Percentiles rank a stretch among this genome's conserved stretches.
phyloP scores from a whole-genome alignment of 257 asterid species.

The Apocynum venetum region DNA sequence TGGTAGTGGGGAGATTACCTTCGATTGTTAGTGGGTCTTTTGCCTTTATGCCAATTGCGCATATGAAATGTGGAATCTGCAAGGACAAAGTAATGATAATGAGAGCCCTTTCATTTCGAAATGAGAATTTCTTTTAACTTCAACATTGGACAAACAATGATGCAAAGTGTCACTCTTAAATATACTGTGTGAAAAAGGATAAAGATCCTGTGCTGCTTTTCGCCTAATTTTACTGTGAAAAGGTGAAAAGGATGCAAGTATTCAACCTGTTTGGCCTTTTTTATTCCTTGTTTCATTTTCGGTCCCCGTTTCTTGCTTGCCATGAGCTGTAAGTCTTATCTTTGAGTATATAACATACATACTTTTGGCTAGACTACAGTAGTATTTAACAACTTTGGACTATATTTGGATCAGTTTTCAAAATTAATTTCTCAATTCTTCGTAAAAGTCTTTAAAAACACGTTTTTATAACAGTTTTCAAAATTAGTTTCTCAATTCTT shows the following conservation, averaged over 20 bases:
- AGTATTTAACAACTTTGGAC: neutral
- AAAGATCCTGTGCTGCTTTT: neutral
- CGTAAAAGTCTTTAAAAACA: no score
- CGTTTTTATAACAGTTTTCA: no score
- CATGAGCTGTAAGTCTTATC: neutral
- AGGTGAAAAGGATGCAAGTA: neutral
- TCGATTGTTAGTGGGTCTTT: neutral
- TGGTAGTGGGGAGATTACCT: neutral
- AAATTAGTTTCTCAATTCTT: no score
- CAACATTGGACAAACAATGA: neutral
- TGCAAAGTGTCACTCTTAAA: neutral
- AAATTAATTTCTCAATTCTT: no score
- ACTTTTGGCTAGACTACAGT: no score
- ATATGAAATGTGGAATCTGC: slow-evolving; percentile 3
- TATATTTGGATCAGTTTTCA: no score
- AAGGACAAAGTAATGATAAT: neutral
- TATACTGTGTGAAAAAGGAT: neutral
- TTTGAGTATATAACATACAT: neutral
- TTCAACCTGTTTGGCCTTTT: neutral
- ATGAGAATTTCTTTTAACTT: neutral
- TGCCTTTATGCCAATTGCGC: neutral
- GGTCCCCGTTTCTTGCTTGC: no score
- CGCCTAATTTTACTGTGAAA: neutral
- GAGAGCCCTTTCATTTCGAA: slow-evolving; percentile 1
- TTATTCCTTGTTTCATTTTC: no score